Evolutionary conservation across 306 rosid genomes (phyloP), one percentile per base, ranked within the genome.

Genomic region (Fragaria iinumae): DNA sequence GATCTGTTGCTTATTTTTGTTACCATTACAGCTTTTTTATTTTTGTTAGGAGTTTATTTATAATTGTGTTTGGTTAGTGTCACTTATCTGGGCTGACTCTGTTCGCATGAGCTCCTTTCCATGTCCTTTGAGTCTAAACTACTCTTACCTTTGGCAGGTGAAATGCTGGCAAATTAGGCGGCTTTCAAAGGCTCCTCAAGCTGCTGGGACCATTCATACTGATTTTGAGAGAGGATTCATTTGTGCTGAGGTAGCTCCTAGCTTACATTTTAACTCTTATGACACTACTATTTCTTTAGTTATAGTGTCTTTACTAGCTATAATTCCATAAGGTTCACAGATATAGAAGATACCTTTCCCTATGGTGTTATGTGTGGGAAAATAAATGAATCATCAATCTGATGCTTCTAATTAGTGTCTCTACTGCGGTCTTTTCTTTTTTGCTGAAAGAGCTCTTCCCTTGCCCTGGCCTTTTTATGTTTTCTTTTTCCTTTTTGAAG

Each of bases 141-240:
- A 43, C 68, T 25, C 23, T 76, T 68, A 21, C 73, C 80, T 78
- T 49, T 85, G 79, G 73, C 89, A 96, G 99, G 99, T 96, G 17
- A 96, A 96, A 76, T 91, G 98, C 84, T 96, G 99, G 99, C 99
- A 96, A 84, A 92, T 96, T 82, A 92, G 98, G 84, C 92, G 96
- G 79, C 96, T 89, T 79, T 86, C 98, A 25, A 96, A 96, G 82
- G 98, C 98, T 82, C 98, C 99, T 66, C 98, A 96, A 84, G 98
- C 99, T 76, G 99, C 99, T 44, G 99, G 99, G 81, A 13, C 98
- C 80, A 92, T 96, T 85, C 99, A 96, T 85, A 75, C 99, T 77
- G 99, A 96, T 90, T 92, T 96, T 72, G 98, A 96, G 80, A 96
- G 71, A 79, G 98, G 99, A 66, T 96, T 96, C 84, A 96, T 96